Percentiles rank a stretch among this genome's conserved stretches.
These are phyloP conservation scores for Botrytis sinoallii DNA, from an alignment of 2,329 filamentous ascomycete genomes.

Conservation along the genomic window DNA sequence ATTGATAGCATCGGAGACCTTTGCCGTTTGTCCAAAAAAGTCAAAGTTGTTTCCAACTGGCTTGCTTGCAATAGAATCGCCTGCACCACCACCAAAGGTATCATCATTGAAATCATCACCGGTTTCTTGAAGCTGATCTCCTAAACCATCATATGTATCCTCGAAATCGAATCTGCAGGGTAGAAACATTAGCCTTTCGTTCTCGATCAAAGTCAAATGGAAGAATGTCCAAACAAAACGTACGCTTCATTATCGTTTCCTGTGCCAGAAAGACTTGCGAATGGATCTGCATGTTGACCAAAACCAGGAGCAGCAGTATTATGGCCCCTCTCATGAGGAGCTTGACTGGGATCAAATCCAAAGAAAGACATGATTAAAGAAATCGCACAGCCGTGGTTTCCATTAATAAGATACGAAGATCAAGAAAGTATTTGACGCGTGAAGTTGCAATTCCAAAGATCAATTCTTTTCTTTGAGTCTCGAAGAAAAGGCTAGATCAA, in stretches of 20 bases:
- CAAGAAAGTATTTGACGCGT: neutral
- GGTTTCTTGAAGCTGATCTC: conserved; percentile 84
- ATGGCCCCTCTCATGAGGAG: conserved; percentile 57
- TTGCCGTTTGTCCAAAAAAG: conserved; percentile 89
- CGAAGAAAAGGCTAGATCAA: conserved; percentile 5
- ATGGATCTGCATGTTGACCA: conserved; percentile 78
- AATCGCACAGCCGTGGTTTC: neutral
- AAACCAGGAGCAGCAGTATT: conserved; percentile 73
- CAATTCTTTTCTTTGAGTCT: neutral
- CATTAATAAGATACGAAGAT: conserved; percentile 5
- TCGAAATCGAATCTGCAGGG: conserved; percentile 74
- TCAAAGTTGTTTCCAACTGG: conserved; percentile 89
- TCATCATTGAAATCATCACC: conserved; percentile 97
- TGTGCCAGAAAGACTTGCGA: conserved; percentile 71
- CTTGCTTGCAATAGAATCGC: conserved; percentile 43
- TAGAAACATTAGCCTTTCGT: neutral
- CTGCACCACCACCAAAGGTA: conserved; percentile 68
- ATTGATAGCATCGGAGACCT: conserved; percentile 79
- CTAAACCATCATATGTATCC: conserved; percentile 94
- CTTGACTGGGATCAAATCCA: conserved; percentile 72
- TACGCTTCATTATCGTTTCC: conserved; percentile 54
- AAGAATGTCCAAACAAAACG: conserved; percentile 15
- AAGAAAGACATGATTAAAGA: conserved; percentile 78
- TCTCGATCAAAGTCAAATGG: neutral
- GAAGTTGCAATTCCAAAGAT: neutral